Percentiles rank a stretch among this genome's conserved stretches.
phyloP scores from a whole-genome alignment of 1,284 basidiomycete species.

The Malassezia caprae region DNA sequence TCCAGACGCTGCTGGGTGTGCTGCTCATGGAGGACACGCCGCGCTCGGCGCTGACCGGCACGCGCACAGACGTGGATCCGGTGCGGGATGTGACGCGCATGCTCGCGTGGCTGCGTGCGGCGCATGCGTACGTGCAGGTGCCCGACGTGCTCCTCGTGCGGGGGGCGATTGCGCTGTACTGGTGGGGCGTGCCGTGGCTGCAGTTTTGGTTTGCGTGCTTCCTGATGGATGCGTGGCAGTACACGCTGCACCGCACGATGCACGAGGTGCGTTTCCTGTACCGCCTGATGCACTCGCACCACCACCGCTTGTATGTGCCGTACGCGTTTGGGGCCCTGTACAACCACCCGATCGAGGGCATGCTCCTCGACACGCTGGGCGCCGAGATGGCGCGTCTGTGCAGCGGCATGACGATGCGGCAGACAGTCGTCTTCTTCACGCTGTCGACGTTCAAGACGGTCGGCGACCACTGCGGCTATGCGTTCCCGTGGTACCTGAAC shows the following conservation, averaged over 20 bases:
- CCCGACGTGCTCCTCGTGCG: conserved; percentile 53
- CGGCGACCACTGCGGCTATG: conserved; percentile 93
- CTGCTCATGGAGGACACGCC: conserved; percentile 57
- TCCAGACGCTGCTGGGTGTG: conserved; percentile 71
- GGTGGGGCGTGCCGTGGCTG: conserved; percentile 76
- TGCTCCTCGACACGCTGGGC: conserved; percentile 77
- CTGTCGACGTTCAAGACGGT: conserved; percentile 87
- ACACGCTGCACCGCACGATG: conserved; percentile 84
- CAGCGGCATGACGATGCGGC: conserved; percentile 64
- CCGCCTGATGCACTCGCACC: conserved; percentile 81
- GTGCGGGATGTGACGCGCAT: conserved; percentile 34
- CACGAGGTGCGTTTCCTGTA: conserved; percentile 86
- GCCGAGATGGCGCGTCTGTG: conserved; percentile 65
- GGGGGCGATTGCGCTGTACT: conserved; percentile 66
- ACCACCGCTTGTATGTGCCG: conserved; percentile 91
- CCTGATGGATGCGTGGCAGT: conserved; percentile 95
- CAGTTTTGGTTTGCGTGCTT: conserved; percentile 77
- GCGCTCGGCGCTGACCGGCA: not conserved
- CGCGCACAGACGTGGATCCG: conserved; percentile 4
- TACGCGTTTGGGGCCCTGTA: conserved; percentile 96
- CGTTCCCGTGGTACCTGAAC: conserved; percentile 67
- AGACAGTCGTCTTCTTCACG: conserved; percentile 69
- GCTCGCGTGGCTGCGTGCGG: conserved; percentile 31
- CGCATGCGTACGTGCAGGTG: conserved; percentile 48
- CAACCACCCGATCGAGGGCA: conserved; percentile 82